A percentile compares a stretch with the other conserved stretches of the same genome.
Conservation (phyloP, 2,329 filamentous ascomycete genomes). For the Acephala macrosclerotiorum region DNA sequence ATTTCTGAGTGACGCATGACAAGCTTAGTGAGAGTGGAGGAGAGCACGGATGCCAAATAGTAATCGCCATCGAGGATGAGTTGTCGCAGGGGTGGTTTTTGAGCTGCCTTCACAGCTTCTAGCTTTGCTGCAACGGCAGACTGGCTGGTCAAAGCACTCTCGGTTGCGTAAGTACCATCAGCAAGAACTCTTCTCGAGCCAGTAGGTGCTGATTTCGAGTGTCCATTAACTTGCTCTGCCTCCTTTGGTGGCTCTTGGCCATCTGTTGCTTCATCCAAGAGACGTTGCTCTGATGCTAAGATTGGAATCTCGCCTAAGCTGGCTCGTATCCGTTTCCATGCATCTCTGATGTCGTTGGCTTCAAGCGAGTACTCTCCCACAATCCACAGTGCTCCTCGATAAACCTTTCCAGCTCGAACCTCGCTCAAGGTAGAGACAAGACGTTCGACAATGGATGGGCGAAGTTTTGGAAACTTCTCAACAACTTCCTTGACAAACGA, state of each 20-base stretch:
- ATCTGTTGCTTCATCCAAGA: constrained; percentile 83
- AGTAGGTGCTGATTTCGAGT: constrained; percentile 79
- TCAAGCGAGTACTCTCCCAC: constrained; percentile 96
- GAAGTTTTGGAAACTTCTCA: constrained; percentile 93
- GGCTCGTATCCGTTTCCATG: constrained; percentile 94
- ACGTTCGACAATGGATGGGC: constrained; percentile 85
- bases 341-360: constrained; percentile 91
- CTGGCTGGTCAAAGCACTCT: constrained; percentile 93
- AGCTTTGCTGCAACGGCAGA: constrained; percentile 89
- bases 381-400: constrained; percentile 96
- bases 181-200: constrained; percentile 92
- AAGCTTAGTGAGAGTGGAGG: constrained; percentile 93
- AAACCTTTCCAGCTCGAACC: constrained; percentile 96
- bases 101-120: constrained; percentile 95
- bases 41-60: constrained; percentile 93
- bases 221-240: constrained; percentile 76
- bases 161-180: constrained; percentile 96
- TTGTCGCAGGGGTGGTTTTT: constrained; percentile 93
- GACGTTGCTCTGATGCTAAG: constrained; percentile 88
- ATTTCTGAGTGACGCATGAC: constrained; percentile 98
- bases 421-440: constrained; percentile 91
- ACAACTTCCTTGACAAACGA: constrained; percentile 99
- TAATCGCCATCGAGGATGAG: constrained; percentile 97
- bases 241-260: constrained; percentile 69
- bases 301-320: constrained; percentile 98